Conservation (phyloP, 768 basidiomycete species). For the Mycena latifolia region DNA sequence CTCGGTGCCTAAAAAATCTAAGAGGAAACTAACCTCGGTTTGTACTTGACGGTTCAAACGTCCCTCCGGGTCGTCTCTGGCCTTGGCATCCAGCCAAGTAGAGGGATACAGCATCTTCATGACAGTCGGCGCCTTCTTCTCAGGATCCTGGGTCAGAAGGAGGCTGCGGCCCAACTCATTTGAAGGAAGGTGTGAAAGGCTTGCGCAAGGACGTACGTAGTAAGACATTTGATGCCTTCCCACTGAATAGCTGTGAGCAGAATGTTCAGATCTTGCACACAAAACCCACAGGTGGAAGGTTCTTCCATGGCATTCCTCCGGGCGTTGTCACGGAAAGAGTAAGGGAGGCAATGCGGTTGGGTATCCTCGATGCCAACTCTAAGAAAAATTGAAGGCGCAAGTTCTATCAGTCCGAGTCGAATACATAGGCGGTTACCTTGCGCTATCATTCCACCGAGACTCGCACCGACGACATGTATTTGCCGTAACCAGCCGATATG, state of each 20-base stretch:
- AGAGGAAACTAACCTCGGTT: constrained; percentile 54
- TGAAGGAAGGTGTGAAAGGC: not conserved
- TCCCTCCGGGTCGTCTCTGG: constrained; percentile 62
- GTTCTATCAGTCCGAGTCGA: too few species aligned
- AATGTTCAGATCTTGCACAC: not conserved
- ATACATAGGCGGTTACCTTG: too few species aligned
- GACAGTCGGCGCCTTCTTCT: constrained; percentile 61
- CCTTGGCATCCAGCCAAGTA: constrained; percentile 68
- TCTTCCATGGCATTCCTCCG: constrained; percentile 67
- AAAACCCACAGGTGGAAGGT: constrained; percentile 71
- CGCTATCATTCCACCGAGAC: constrained; percentile 88
- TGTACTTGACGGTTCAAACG: constrained; percentile 77
- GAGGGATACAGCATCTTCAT: constrained; percentile 71
- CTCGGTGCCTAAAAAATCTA: not conserved
- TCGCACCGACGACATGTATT: constrained; percentile 80
- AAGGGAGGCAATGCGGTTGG: constrained; percentile 75
- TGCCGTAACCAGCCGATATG: constrained; percentile 77
- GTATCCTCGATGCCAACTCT: constrained; percentile 80
- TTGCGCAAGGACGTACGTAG: constrained; percentile 48
- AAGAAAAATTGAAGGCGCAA: too few species aligned
- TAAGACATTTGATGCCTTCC: constrained; percentile 49
- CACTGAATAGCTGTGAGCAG: not conserved
- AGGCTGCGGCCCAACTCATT: constrained; percentile 37
- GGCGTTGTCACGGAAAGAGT: constrained; percentile 78
- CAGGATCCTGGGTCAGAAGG: constrained; percentile 59